phyloP scores from a whole-genome alignment of 2,329 filamentous ascomycete species.

The Sarocladiaceae sp. region DNA sequence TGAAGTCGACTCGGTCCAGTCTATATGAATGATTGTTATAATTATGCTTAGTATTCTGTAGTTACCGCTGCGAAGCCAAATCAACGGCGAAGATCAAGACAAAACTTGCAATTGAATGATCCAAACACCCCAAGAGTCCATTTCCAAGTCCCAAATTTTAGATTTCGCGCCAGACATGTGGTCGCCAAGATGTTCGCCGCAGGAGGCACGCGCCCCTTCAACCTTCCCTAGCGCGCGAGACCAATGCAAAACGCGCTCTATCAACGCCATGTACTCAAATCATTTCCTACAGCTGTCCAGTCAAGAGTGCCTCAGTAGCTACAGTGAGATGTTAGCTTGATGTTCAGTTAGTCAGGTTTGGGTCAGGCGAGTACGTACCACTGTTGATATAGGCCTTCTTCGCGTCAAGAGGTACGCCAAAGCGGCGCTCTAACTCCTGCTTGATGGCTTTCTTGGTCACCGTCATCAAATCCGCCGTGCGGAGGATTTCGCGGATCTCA shows the following conservation, averaged over 20 bases:
- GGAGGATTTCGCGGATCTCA: constrained; percentile 91
- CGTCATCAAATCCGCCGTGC: constrained; percentile 90
- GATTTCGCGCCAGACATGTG: neutral
- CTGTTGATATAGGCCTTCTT: constrained; percentile 93
- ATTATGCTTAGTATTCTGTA: constrained; percentile 5
- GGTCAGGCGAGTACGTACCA: constrained; percentile 54
- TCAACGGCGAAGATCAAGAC: too few relatives aligned
- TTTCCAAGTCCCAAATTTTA: neutral
- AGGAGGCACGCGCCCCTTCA: neutral
- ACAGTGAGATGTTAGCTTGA: constrained; percentile 17
- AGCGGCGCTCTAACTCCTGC: constrained; percentile 83
- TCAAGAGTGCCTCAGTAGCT: constrained; percentile 77
- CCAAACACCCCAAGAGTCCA: neutral
- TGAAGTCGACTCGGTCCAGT: too few relatives aligned
- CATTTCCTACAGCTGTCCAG: constrained; percentile 59
- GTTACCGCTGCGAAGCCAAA: neutral
- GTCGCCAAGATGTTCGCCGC: too few relatives aligned
- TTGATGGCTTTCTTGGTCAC: constrained; percentile 99
- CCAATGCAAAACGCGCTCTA: neutral
- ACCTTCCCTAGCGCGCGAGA: neutral
- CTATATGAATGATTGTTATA: neutral
- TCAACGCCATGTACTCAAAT: neutral
- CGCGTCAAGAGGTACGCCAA: constrained; percentile 78
- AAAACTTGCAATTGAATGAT: too few relatives aligned
- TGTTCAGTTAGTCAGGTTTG: neutral